Percentiles rank a stretch among this genome's conserved stretches.
These are phyloP conservation scores for Yamadazyma scolyti DNA, from an alignment of 805 yeast genomes.

Conservation along the genomic window DNA sequence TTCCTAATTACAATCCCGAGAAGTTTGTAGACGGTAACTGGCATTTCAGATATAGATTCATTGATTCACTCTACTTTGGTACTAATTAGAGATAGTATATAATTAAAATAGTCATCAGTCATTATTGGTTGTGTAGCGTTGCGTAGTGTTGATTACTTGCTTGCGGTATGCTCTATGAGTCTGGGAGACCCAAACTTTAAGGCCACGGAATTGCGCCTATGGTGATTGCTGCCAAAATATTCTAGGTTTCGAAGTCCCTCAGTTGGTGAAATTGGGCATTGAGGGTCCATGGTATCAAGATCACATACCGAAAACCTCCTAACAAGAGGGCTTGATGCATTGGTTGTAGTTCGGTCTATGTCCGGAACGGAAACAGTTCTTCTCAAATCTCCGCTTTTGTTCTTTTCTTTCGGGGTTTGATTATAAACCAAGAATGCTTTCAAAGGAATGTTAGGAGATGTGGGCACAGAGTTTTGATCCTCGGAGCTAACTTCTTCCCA, in stretches of 20 bases:
- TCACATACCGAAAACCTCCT: slow-evolving; percentile 13
- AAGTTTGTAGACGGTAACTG: slow-evolving; percentile 47
- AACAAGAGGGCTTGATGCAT: neutral
- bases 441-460: slow-evolving; percentile 13
- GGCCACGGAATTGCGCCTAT: slow-evolving; percentile 45
- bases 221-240: slow-evolving; percentile 21
- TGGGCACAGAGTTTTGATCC: too few species aligned
- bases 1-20: slow-evolving; percentile 27
- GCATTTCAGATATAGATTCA: slow-evolving; percentile 63
- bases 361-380: slow-evolving; percentile 5
- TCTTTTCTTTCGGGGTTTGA: neutral
- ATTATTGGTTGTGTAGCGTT: neutral
- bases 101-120: neutral
- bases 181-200: slow-evolving; percentile 41
- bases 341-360: slow-evolving; percentile 1
- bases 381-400: slow-evolving; percentile 1
- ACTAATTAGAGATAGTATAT: slow-evolving; percentile 27
- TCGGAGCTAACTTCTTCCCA: too few species aligned
- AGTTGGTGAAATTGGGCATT: slow-evolving; percentile 6
- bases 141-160: neutral
- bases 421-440: slow-evolving; percentile 18
- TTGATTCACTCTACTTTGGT: slow-evolving; percentile 79
- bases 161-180: too few species aligned
- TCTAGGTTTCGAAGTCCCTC: slow-evolving; percentile 3
- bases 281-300: slow-evolving; percentile 6